Evolutionary conservation across 768 basidiomycete species (phyloP), one percentile per base, ranked within the genome.

Genomic region (Lentinula edodes): DNA sequence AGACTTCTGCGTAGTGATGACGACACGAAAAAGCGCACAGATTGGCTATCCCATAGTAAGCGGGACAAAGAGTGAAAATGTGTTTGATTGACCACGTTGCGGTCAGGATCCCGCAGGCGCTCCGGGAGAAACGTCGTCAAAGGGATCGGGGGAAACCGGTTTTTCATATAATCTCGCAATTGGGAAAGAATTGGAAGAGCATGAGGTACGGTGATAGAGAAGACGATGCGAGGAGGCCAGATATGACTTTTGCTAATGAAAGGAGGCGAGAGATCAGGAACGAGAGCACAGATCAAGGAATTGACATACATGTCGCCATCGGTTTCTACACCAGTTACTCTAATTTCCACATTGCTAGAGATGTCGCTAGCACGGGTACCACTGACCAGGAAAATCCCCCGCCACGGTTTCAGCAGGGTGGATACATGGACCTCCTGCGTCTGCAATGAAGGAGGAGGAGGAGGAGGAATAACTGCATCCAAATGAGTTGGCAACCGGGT

Each of bases 101-200:
- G 69, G 43, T 78, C 75, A 38, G 79, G 70, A 63, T 86, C 82
- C 46, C 81, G 73, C 42, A 84, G 77, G 36, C 81, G 79, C 67
- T 86, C 82, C 12, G 87, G 81, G 77, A 88, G 81, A 72, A 88
- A 82, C 50, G 85, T 85, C 71, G 83, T 84, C 62, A 84, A 72
- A 41, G 83, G 72, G 39, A 81, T 78, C 46, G 62, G 62, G 16
- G 62, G 36, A 3, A 38, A 18, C 16, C 48, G 56, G 36, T 46
- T 56, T 52, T 42, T 57, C 1, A 58, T 18, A 42, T 42, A 51
- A n/a, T 39, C n/a, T 20, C 51, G 54, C 55, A 58, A 41, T 50
- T 52, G 62, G 39, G 34, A 7, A 62, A 81, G 69, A 61, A 79
- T 66, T 64, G 80, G 72, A 57, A 71, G 75, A 54, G 77, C 75